Evolutionary conservation across 2,329 filamentous ascomycete genomes (phyloP).

Genomic region (Hypoxylon sp.): DNA sequence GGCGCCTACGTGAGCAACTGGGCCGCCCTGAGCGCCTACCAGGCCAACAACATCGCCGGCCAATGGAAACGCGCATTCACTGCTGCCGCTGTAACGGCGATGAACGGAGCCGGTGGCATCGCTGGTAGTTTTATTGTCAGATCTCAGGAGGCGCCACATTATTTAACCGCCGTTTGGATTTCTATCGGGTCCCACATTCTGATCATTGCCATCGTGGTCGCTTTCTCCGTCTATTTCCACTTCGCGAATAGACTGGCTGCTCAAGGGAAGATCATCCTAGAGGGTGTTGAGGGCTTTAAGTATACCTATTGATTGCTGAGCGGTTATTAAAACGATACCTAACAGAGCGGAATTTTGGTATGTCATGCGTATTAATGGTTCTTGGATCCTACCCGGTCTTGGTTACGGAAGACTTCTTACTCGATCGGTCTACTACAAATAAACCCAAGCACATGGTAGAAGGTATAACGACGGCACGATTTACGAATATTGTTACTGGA

Average conservation of each 20-base stretch:
- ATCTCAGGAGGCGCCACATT: conserved; percentile 70
- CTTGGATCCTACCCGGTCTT: not conserved
- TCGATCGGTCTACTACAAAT: not conserved
- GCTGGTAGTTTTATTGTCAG: conserved; percentile 76
- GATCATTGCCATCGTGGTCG: conserved; percentile 66
- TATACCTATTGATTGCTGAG: conserved; percentile 48
- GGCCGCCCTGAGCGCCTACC: conserved; percentile 74
- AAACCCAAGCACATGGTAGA: not conserved
- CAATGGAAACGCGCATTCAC: conserved; percentile 76
- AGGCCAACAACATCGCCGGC: conserved; percentile 72
- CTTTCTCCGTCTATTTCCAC: conserved; percentile 68
- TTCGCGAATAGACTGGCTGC: conserved; percentile 63
- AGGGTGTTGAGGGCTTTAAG: conserved; percentile 57
- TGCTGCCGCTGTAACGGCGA: conserved; percentile 70
- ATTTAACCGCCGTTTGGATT: conserved; percentile 75
- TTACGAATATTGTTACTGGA: conserved; percentile 14
- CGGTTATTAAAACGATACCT: not conserved
- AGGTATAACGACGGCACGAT: conserved; percentile 8
- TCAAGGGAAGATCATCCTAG: conserved; percentile 62
- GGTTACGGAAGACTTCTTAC: not conserved
- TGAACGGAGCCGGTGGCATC: conserved; percentile 74
- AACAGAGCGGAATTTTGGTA: no score
- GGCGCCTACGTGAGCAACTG: conserved; percentile 78
- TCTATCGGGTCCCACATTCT: conserved; percentile 74
- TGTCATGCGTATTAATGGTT: not conserved